Evolutionary conservation across 177 flowering plant species (phyloP).

Genomic region (Vitis hybrid): DNA sequence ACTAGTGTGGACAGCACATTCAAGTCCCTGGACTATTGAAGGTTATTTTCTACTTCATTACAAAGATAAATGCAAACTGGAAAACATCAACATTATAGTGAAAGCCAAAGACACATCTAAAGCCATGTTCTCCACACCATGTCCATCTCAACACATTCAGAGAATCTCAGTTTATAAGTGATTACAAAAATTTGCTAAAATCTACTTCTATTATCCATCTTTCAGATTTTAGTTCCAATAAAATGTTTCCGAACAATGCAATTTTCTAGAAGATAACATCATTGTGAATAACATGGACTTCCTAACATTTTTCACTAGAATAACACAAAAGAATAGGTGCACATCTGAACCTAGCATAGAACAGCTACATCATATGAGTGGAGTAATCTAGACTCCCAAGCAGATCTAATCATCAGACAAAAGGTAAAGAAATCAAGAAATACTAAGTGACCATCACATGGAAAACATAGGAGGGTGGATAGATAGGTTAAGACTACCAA

Average conservation of each 20-base stretch:
- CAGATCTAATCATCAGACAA: not conserved
- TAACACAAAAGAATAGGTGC: not conserved
- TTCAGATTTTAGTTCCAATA: too few species aligned
- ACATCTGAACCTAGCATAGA: not conserved
- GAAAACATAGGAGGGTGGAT: not conserved
- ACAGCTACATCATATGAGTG: not conserved
- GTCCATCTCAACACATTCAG: too few species aligned
- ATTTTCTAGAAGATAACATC: not conserved
- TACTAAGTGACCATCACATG: not conserved
- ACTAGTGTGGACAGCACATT: too few species aligned
- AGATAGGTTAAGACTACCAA: conserved; percentile 47
- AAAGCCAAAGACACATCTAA: too few species aligned
- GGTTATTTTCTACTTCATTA: too few species aligned
- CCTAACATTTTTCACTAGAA: not conserved
- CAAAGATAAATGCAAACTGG: too few species aligned
- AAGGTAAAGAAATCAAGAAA: not conserved
- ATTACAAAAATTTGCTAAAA: too few species aligned
- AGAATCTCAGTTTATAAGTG: too few species aligned
- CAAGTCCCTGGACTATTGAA: too few species aligned
- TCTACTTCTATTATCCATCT: too few species aligned
- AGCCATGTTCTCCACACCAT: too few species aligned
- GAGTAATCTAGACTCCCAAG: not conserved
- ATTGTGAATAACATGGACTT: not conserved
- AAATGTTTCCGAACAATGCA: not conserved
- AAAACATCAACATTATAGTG: too few species aligned